phyloP scores from a whole-genome alignment of 108 stramenopile genomes.

The Thalassiosira profunda region DNA sequence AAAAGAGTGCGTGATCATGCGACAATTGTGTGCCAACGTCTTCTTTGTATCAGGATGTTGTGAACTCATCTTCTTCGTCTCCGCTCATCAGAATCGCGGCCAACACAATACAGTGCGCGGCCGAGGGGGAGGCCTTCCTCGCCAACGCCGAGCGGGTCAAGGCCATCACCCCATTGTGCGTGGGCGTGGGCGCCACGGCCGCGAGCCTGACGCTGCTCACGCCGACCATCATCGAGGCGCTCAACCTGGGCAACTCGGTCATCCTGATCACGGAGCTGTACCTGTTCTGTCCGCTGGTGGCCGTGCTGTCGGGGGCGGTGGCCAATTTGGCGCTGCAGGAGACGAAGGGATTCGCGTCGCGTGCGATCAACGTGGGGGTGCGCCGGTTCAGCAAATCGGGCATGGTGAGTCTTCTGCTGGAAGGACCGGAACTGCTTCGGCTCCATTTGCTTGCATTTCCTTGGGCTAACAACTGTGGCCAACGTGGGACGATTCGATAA shows the following conservation, averaged over 20 bases:
- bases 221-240: constrained; percentile 66
- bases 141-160: constrained; percentile 90
- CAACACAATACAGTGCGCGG: constrained; percentile 86
- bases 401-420: too few species aligned
- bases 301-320: constrained; percentile 75
- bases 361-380: constrained; percentile 87
- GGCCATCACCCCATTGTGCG: constrained; percentile 91
- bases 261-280: constrained; percentile 73
- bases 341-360: constrained; percentile 48
- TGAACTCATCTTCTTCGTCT: too few species aligned
- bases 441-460: too few species aligned
- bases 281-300: constrained; percentile 74
- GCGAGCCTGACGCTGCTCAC: constrained; percentile 78
- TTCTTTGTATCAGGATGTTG: too few species aligned
- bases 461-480: too few species aligned
- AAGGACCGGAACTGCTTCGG: too few species aligned
- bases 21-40: too few species aligned
- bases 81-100: constrained; percentile 80
- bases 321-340: constrained; percentile 77
- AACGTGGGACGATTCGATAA: too few species aligned
- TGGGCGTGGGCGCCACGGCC: constrained; percentile 85
- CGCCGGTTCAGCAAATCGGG: constrained; percentile 82
- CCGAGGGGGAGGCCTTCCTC: constrained; percentile 88
- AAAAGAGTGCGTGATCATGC: constrained; percentile 72
- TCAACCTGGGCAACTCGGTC: constrained; percentile 40